These are phyloP conservation scores for Cyphellophora europaea DNA, from an alignment of 2,329 filamentous ascomycete species.

Conservation along the genomic window DNA sequence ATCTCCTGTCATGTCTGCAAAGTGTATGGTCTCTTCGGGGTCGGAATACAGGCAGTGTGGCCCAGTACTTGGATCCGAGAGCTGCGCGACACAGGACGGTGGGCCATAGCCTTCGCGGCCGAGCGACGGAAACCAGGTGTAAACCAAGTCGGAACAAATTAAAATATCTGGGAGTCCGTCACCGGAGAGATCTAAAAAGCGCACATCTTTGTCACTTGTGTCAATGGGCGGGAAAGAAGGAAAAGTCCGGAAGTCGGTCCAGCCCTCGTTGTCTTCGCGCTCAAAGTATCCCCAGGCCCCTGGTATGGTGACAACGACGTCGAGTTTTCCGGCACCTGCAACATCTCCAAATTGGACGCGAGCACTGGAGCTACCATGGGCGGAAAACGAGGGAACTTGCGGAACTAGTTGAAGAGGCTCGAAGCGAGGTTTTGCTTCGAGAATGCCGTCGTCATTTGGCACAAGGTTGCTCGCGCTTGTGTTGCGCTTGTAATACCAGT, in stretches of 20 bases:
- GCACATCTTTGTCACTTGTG: neutral
- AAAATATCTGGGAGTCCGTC: conserved; percentile 9
- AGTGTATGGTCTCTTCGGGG: conserved; percentile 7
- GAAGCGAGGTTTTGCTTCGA: no score
- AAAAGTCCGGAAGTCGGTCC: conserved; percentile 5
- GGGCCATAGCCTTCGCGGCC: neutral
- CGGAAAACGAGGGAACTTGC: no score
- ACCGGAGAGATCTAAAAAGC: conserved; percentile 10
- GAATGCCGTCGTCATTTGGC: no score
- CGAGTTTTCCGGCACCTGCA: conserved; percentile 1
- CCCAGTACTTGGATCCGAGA: neutral
- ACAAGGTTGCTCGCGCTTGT: conserved; percentile 1
- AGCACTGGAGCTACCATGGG: no score
- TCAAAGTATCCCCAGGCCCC: conserved; percentile 7
- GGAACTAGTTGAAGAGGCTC: no score
- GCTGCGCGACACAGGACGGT: neutral
- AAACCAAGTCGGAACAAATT: neutral
- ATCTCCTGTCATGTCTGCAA: conserved; percentile 21
- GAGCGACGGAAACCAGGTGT: conserved; percentile 3
- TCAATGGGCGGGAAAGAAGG: conserved; percentile 9
- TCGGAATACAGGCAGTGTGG: neutral
- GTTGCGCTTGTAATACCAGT: conserved; percentile 15
- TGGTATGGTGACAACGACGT: neutral
- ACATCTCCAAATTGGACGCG: conserved; percentile 2
- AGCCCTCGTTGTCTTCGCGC: conserved; percentile 4